These are phyloP conservation scores for Hymenoscyphus linearis DNA, from an alignment of 2,329 filamentous ascomycete species.

Conservation along the genomic window DNA sequence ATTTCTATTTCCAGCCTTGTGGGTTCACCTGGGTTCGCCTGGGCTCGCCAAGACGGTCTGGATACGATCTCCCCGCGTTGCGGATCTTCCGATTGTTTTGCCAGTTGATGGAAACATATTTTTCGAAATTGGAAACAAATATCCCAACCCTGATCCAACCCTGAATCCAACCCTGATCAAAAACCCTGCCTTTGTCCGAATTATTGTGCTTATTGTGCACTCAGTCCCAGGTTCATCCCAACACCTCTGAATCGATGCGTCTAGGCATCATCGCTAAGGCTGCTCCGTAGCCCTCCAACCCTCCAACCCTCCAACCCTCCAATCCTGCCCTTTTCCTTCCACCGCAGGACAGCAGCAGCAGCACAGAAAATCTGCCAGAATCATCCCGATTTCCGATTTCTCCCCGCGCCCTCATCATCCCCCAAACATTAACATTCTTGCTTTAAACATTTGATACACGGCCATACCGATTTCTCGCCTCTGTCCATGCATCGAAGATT, in stretches of 20 bases:
- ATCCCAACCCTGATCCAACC: too few species aligned
- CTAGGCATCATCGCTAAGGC: constrained; percentile 27
- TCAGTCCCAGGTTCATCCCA: not conserved
- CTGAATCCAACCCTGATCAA: too few species aligned
- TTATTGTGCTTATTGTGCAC: too few species aligned
- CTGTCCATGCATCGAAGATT: not conserved
- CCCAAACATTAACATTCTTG: constrained; percentile 18
- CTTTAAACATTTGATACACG: constrained; percentile 89
- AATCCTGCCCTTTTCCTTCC: too few species aligned
- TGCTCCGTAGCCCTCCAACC: constrained; percentile 22
- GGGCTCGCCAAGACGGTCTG: not conserved
- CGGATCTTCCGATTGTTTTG: not conserved
- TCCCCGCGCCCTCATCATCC: constrained; percentile 14
- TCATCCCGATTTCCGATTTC: constrained; percentile 16
- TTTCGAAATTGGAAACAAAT: too few species aligned
- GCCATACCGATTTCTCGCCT: not conserved
- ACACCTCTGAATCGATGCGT: not conserved
- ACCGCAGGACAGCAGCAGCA: too few species aligned
- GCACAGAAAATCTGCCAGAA: too few species aligned
- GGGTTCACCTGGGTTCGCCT: too few species aligned
- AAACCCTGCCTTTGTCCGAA: too few species aligned
- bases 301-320: constrained; percentile 12
- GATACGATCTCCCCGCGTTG: not conserved
- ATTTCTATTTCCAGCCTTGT: not conserved
- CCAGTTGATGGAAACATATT: not conserved